Conservation (phyloP, 805 yeast species). For the Kodamaea hsintzibuensis region DNA sequence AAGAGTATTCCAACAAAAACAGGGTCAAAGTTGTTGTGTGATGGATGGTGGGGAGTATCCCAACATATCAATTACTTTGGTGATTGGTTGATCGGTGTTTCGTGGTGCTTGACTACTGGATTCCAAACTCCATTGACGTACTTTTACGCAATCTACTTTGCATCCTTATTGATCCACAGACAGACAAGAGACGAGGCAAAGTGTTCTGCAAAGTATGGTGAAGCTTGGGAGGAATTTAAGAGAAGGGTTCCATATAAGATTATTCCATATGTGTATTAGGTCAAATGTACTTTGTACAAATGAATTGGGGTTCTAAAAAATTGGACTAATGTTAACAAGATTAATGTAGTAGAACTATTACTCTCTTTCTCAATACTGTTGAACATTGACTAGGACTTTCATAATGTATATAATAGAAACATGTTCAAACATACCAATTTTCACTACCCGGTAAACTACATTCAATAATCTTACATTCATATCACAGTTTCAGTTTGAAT, state of each 20-base stretch:
- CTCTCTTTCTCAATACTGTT: too few relatives aligned
- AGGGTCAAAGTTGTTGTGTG: conserved; percentile 77
- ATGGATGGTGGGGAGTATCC: conserved; percentile 95
- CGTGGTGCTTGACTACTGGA: conserved; percentile 94
- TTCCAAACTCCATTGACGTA: conserved; percentile 79
- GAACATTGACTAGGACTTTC: too few relatives aligned
- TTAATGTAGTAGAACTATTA: too few relatives aligned
- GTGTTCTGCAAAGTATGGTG: conserved; percentile 82
- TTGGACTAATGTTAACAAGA: too few relatives aligned
- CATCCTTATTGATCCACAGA: conserved; percentile 78
- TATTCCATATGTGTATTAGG: conserved; percentile 78
- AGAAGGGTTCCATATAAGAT: conserved; percentile 82
- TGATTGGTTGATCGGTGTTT: conserved; percentile 87
- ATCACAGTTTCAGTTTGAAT: background rate
- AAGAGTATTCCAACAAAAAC: conserved; percentile 62
- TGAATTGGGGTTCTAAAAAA: too few relatives aligned
- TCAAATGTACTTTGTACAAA: too few relatives aligned
- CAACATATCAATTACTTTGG: conserved; percentile 96
- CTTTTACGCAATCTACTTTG: conserved; percentile 84
- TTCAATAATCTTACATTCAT: background rate
- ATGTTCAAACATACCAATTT: too few relatives aligned
- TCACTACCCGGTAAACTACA: too few relatives aligned
- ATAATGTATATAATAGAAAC: background rate
- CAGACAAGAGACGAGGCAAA: conserved; percentile 90
- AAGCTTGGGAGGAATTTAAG: conserved; percentile 84